Conservation (phyloP, 768 basidiomycete species). For the Candolleomyces aberdarensis region DNA sequence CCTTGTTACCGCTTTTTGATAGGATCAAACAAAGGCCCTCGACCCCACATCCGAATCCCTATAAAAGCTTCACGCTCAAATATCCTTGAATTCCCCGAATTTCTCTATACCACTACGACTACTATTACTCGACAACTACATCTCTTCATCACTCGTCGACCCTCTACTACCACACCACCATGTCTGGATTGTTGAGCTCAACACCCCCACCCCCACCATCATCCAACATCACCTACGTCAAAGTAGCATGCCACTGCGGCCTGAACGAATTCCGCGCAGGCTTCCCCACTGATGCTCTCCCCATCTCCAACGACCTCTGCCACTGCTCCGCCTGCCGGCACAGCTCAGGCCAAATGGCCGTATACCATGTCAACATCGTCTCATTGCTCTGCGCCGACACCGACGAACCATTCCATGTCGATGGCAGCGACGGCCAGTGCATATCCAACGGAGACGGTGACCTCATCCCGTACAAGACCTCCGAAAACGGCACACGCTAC, state of each 20-base stretch:
- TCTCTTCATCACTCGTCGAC: too few species aligned
- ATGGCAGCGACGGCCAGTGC: not conserved
- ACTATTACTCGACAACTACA: too few species aligned
- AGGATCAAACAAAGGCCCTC: too few species aligned
- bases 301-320: constrained; percentile 21
- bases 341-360: constrained; percentile 24
- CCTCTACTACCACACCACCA: too few species aligned
- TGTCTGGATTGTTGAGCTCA: not conserved
- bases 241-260: constrained; percentile 25
- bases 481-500: constrained; percentile 18
- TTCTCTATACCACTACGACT: too few species aligned
- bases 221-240: constrained; percentile 14
- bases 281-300: constrained; percentile 19
- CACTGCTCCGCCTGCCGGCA: constrained; percentile 30
- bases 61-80: too few species aligned
- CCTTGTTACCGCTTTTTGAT: too few species aligned
- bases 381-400: not conserved
- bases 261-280: constrained; percentile 23
- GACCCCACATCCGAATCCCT: too few species aligned
- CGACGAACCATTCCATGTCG: not conserved
- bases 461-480: constrained; percentile 20
- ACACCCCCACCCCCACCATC: not conserved
- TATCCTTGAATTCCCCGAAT: too few species aligned
- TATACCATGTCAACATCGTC: constrained; percentile 11
- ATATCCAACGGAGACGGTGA: constrained; percentile 2